Base-by-base conservation (phyloP, 2,329 filamentous ascomycete species). In the Talaromyces pinophilus region DNA sequence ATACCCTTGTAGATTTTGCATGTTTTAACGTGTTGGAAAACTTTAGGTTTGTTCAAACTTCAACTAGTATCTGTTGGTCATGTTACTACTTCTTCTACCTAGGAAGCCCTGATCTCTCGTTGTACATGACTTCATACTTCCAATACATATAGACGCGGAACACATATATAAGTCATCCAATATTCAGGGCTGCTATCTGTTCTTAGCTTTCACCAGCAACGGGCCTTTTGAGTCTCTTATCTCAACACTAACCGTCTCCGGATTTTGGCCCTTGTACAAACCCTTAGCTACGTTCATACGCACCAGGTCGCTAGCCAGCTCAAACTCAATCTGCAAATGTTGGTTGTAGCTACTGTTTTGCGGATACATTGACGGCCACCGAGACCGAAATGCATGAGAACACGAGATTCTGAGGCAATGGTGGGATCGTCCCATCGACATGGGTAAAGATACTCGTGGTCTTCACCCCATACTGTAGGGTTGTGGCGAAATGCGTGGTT, bases 401-500 rank as follows among this genome's bases (percentile, higher is more conserved):
- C 70, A 15, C 70, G 67, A 1, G 71, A 68, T 8, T 70, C 69
- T 1, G 28, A 66, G 0, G 68, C 67, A 7, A 63, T 68, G 13
- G 69, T 62, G 0, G 69, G 66, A 8, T 68, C 35, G 8, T 73
- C 17, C 74, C 74, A 78, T 19, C 19, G 19, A 19, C 19, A 19
- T 19, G 19, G 19, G 19, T 19, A 19, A 19, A 19, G 19, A 19
- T 19, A 19, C 19, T 19, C 19, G 19, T 19, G 19, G 19, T 19
- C 19, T 19, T 19, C 19, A 19, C 19, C 19, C 19, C 19, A 19
- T 19, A 19, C 19, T 19, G 19, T 19, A 19, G 19, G 70, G 35
- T 77, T 76, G 59, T 78, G 76, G 60, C 78, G 76, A 28, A 76
- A 74, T 7, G 73, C 73, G 65, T 78, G 75, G 60, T 78, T 78